Evolutionary conservation across 305 asterid genomes (phyloP).

Genomic region (Fraxinus ornus): DNA sequence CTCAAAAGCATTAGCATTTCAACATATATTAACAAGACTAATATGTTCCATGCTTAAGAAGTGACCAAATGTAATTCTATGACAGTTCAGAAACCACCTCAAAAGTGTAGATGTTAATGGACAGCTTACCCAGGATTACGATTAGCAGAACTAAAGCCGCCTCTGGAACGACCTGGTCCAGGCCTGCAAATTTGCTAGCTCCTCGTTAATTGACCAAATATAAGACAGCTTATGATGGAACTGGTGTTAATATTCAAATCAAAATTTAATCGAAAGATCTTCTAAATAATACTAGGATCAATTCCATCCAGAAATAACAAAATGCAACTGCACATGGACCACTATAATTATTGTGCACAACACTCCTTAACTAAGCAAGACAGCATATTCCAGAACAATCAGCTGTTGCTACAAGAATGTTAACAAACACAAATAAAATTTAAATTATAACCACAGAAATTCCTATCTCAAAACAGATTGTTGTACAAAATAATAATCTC

Average conservation of each 20-base stretch:
- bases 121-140: slow-evolving; percentile 55
- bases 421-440: not conserved
- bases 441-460: not conserved
- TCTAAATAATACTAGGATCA: not conserved
- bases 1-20: not conserved
- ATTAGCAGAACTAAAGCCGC: slow-evolving; percentile 39
- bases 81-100: not conserved
- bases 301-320: not conserved
- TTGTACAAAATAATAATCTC: not conserved
- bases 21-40: not conserved
- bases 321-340: not conserved
- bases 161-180: slow-evolving; percentile 57
- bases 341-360: not conserved
- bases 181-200: slow-evolving; percentile 38
- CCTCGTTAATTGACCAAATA: not conserved
- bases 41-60: not conserved
- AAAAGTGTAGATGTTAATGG: not conserved
- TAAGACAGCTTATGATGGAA: not conserved
- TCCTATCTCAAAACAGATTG: not conserved
- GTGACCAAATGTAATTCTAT: not conserved
- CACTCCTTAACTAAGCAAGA: not conserved
- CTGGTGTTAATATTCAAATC: not conserved
- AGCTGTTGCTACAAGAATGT: not conserved
- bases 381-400: slow-evolving; percentile 1
- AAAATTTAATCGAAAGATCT: not conserved